phyloP scores from a whole-genome alignment of 306 rosid species.

The Fragaria vesca region DNA sequence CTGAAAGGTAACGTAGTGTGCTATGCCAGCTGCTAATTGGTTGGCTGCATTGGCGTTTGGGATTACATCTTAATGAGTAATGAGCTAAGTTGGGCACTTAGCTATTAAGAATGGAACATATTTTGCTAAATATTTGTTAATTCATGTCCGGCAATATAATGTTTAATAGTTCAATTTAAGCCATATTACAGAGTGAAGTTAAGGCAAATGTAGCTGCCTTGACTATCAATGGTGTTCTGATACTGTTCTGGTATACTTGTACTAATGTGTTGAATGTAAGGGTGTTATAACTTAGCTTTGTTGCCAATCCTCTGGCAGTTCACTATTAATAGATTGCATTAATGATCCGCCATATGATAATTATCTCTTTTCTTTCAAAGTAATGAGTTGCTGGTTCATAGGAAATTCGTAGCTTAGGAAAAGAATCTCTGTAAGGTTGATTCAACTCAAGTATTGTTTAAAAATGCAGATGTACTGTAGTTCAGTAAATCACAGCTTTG shows the following conservation, averaged over 20 bases:
- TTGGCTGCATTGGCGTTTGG: conserved; percentile 9
- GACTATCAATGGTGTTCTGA: background rate
- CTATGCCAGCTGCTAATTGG: background rate
- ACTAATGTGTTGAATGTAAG: background rate
- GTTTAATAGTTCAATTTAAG: background rate
- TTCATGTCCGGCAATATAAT: background rate
- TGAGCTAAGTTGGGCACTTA: background rate
- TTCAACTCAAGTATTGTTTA: background rate
- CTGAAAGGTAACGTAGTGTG: background rate
- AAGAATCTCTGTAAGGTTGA: background rate
- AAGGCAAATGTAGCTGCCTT: conserved; percentile 3
- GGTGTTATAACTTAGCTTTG: background rate
- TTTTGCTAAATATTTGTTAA: background rate
- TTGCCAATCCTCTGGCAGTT: background rate
- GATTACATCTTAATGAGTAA: background rate
- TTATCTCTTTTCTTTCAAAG: background rate
- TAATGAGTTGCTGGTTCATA: background rate
- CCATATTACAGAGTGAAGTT: background rate
- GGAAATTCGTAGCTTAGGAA: background rate
- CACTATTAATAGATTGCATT: background rate
- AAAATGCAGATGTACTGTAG: background rate
- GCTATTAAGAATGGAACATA: background rate
- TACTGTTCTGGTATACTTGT: conserved; percentile 4
- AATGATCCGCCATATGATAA: background rate
- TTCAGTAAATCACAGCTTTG: background rate